Conservation (phyloP, 1,284 basidiomycete species). For the Tetrapyrgos nigripes region DNA sequence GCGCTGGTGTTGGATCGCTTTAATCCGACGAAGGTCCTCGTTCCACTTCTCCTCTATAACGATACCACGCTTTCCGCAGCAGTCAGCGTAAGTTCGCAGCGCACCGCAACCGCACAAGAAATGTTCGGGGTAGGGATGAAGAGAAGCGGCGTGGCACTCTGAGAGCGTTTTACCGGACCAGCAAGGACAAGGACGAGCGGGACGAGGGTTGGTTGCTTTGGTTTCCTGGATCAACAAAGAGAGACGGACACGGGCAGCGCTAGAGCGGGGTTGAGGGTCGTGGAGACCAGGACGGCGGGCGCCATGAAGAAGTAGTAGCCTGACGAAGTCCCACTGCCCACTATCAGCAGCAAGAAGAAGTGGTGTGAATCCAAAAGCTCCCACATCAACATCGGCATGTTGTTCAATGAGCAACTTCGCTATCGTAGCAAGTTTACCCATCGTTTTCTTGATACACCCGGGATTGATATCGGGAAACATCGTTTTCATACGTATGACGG, state of each 20-base stretch:
- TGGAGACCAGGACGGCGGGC: slow-evolving; percentile 3
- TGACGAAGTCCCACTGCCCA: slow-evolving; percentile 9
- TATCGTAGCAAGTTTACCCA: slow-evolving; percentile 7
- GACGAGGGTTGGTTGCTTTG: slow-evolving; percentile 3
- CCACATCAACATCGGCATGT: slow-evolving; percentile 14
- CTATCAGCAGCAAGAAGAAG: not conserved
- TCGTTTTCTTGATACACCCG: not conserved
- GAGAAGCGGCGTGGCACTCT: not conserved
- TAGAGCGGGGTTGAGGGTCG: not conserved
- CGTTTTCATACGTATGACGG: no score
- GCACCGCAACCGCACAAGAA: slow-evolving; percentile 11
- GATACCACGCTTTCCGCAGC: slow-evolving; percentile 13
- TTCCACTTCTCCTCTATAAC: slow-evolving; percentile 5
- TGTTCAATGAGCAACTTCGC: slow-evolving; percentile 17
- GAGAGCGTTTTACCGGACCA: slow-evolving; percentile 11
- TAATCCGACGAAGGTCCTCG: not conserved
- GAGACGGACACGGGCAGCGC: not conserved
- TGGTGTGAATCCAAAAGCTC: slow-evolving; percentile 7
- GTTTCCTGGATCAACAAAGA: not conserved
- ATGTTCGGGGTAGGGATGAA: slow-evolving; percentile 7
- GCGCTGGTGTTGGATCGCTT: not conserved
- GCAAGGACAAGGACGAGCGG: slow-evolving; percentile 11
- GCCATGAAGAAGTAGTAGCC: slow-evolving; percentile 7
- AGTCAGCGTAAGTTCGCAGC: slow-evolving; percentile 4
- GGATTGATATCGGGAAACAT: no score